Evolutionary conservation across 192 early-diverging fungal species (phyloP).

Genomic region (Backusella psychrophila): DNA sequence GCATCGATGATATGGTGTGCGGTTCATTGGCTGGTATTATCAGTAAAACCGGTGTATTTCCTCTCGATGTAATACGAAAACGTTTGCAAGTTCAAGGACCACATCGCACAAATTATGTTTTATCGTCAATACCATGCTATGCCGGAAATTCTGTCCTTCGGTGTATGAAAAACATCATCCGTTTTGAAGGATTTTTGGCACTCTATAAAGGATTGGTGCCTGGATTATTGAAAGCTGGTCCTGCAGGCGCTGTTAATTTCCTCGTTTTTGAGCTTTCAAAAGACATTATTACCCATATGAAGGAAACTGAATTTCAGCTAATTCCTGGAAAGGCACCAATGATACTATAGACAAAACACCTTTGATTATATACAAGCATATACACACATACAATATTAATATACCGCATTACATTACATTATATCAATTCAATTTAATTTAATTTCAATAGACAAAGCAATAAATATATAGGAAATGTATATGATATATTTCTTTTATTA

Average conservation of each 20-base stretch:
- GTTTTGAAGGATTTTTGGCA: constrained; percentile 72
- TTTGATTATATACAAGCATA: background rate
- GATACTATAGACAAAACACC: background rate
- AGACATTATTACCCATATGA: constrained; percentile 37
- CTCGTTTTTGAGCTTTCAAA: constrained; percentile 70
- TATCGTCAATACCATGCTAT: constrained; percentile 26
- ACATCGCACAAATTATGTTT: constrained; percentile 30
- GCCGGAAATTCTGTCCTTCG: constrained; percentile 44
- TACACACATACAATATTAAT: background rate
- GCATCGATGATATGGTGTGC: constrained; percentile 65
- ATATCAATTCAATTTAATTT: background rate
- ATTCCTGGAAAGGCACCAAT: background rate
- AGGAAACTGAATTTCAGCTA: background rate
- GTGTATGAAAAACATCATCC: constrained; percentile 65
- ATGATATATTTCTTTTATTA: background rate
- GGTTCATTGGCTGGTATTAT: constrained; percentile 82
- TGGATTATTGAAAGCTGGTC: constrained; percentile 82
- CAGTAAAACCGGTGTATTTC: constrained; percentile 85
- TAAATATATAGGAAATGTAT: background rate
- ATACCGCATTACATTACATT: background rate
- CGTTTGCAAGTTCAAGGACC: constrained; percentile 68
- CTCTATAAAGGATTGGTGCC: constrained; percentile 91
- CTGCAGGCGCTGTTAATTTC: constrained; percentile 84
- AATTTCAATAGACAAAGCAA: no score
- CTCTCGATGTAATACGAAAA: constrained; percentile 85